These are phyloP conservation scores for Xylaria nigripes DNA, from an alignment of 495 filamentous ascomycete species.

Conservation along the genomic window DNA sequence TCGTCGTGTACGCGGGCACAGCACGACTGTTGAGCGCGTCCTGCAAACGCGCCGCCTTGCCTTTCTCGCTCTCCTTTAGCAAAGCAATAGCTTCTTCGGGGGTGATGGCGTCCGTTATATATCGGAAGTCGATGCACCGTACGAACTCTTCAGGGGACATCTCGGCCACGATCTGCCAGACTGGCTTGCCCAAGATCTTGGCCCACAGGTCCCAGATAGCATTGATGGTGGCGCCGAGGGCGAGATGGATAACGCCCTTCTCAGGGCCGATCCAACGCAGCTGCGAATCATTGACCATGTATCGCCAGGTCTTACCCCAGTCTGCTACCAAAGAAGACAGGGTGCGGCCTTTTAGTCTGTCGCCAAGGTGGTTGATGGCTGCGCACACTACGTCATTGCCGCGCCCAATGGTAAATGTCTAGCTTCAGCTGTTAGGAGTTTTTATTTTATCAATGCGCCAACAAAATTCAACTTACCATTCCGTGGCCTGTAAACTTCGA, in stretches of 20 bases:
- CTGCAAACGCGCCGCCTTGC: slow-evolving; percentile 57
- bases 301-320: slow-evolving; percentile 86
- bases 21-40: slow-evolving; percentile 64
- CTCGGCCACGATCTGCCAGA: slow-evolving; percentile 83
- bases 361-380: slow-evolving; percentile 69
- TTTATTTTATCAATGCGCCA: neutral
- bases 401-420: slow-evolving; percentile 95
- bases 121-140: slow-evolving; percentile 82
- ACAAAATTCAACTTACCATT: slow-evolving; percentile 52
- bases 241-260: slow-evolving; percentile 91
- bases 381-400: slow-evolving; percentile 90
- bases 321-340: slow-evolving; percentile 67
- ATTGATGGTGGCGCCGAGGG: slow-evolving; percentile 83
- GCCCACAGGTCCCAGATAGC: slow-evolving; percentile 95
- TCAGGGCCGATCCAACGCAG: slow-evolving; percentile 93
- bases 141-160: slow-evolving; percentile 86
- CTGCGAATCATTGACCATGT: slow-evolving; percentile 83
- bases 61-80: slow-evolving; percentile 51
- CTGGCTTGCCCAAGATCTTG: slow-evolving; percentile 73
- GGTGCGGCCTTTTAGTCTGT: slow-evolving; percentile 62
- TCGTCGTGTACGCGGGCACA: slow-evolving; percentile 86
- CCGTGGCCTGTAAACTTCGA: slow-evolving; percentile 67
- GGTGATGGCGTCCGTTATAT: slow-evolving; percentile 88
- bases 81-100: slow-evolving; percentile 74
- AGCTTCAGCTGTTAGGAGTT: slow-evolving; percentile 9